Conservation (phyloP, 2,329 filamentous ascomycete genomes). For the Colletotrichum tropicale region DNA sequence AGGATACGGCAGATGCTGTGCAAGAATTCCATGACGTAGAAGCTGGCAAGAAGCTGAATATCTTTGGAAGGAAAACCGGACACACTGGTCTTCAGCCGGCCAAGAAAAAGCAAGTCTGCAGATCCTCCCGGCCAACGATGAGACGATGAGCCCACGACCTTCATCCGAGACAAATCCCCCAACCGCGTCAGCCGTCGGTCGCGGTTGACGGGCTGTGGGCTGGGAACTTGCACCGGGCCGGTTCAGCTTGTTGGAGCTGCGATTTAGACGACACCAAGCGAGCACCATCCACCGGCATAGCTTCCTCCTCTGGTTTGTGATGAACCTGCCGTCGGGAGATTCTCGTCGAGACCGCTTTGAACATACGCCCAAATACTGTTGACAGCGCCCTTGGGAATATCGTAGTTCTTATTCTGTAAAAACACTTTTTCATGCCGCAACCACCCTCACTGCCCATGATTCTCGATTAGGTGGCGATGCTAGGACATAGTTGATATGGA, state of each 20-base stretch:
- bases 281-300: neutral
- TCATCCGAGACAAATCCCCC: neutral
- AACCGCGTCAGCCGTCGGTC: neutral
- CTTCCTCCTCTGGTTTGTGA: neutral
- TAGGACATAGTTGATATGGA: neutral
- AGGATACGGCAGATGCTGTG: neutral
- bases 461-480: neutral
- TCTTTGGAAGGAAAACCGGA: neutral
- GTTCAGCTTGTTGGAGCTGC: neutral
- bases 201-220: neutral
- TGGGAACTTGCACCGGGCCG: neutral
- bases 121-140: neutral
- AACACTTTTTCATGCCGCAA: neutral
- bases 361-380: neutral
- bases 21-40: neutral
- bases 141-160: neutral
- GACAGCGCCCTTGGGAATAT: neutral
- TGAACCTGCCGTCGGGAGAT: neutral
- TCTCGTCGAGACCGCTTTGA: neutral
- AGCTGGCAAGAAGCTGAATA: neutral
- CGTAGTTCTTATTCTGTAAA: neutral
- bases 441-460: neutral
- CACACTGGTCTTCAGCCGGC: neutral
- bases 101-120: neutral
- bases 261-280: neutral